These are phyloP conservation scores for Cyberlindnera mississippiensis DNA, from an alignment of 805 yeast genomes.

Conservation along the genomic window DNA sequence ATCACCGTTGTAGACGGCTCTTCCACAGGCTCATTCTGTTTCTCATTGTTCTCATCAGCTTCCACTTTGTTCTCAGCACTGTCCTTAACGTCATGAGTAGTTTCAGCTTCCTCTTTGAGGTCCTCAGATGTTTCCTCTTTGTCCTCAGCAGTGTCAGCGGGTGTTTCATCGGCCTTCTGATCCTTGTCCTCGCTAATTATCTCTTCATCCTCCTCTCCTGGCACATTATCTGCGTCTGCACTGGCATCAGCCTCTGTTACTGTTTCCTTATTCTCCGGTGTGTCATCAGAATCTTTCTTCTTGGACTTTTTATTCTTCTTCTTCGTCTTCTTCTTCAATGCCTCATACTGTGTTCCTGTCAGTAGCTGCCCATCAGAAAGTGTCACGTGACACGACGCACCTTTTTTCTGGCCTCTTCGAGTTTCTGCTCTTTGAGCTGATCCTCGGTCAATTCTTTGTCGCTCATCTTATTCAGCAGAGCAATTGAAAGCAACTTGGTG, in stretches of 20 bases:
- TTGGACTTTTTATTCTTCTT: constrained; percentile 38
- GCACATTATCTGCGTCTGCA: no score
- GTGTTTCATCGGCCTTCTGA: neutral
- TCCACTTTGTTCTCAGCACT: no score
- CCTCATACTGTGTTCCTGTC: constrained; percentile 43
- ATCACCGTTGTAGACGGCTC: neutral
- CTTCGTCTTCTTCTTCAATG: constrained; percentile 58
- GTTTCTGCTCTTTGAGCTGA: constrained; percentile 49
- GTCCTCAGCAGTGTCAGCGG: constrained; percentile 4
- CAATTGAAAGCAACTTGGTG: no score
- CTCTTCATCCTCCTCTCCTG: no score
- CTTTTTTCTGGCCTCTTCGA: constrained; percentile 72
- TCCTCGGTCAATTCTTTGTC: constrained; percentile 31
- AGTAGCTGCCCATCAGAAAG: no score
- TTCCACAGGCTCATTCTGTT: neutral
- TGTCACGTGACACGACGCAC: constrained; percentile 31
- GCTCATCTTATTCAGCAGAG: constrained; percentile 13
- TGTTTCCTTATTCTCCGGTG: no score
- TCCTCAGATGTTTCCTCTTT: neutral
- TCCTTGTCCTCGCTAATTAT: constrained; percentile 8
- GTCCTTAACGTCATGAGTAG: neutral
- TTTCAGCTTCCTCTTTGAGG: neutral
- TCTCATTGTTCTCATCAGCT: neutral
- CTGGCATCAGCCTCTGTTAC: constrained; percentile 18
- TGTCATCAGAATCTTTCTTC: constrained; percentile 22